These are phyloP conservation scores for Phytopythium cucurbitacearum DNA, from an alignment of 352 stramenopile genomes.

Conservation along the genomic window DNA sequence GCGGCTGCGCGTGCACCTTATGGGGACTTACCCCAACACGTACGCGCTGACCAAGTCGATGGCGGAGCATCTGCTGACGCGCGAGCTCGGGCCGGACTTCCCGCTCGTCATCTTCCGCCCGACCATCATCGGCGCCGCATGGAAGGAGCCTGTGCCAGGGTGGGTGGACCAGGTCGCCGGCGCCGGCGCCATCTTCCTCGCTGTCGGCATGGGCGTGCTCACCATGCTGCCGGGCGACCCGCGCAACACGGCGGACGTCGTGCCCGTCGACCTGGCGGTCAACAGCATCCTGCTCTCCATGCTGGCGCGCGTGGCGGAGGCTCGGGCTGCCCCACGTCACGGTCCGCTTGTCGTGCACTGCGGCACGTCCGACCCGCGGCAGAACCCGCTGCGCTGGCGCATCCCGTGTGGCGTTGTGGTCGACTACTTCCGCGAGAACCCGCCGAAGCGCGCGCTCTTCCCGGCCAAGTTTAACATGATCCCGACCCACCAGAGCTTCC, in stretches of 20 bases:
- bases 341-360: slow-evolving; percentile 66
- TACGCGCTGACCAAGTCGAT: slow-evolving; percentile 89
- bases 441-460: slow-evolving; percentile 42
- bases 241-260: slow-evolving; percentile 76
- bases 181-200: slow-evolving; percentile 76
- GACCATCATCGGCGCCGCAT: slow-evolving; percentile 84
- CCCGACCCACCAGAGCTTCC: slow-evolving; percentile 71
- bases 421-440: slow-evolving; percentile 74
- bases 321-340: slow-evolving; percentile 6
- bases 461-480: slow-evolving; percentile 77
- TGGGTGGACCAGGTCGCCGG: slow-evolving; percentile 83
- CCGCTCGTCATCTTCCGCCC: slow-evolving; percentile 77
- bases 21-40: slow-evolving; percentile 87
- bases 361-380: slow-evolving; percentile 67
- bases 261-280: slow-evolving; percentile 76
- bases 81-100: slow-evolving; percentile 31
- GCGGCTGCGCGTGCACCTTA: slow-evolving; percentile 67
- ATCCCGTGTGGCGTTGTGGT: slow-evolving; percentile 53
- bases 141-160: slow-evolving; percentile 80
- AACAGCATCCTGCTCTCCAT: slow-evolving; percentile 70
- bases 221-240: slow-evolving; percentile 80
- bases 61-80: slow-evolving; percentile 70
- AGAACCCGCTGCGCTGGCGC: slow-evolving; percentile 80
- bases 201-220: slow-evolving; percentile 68
- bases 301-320: slow-evolving; percentile 24